phyloP scores from a whole-genome alignment of 1,284 basidiomycete species.

The Malassezia obtusa region DNA sequence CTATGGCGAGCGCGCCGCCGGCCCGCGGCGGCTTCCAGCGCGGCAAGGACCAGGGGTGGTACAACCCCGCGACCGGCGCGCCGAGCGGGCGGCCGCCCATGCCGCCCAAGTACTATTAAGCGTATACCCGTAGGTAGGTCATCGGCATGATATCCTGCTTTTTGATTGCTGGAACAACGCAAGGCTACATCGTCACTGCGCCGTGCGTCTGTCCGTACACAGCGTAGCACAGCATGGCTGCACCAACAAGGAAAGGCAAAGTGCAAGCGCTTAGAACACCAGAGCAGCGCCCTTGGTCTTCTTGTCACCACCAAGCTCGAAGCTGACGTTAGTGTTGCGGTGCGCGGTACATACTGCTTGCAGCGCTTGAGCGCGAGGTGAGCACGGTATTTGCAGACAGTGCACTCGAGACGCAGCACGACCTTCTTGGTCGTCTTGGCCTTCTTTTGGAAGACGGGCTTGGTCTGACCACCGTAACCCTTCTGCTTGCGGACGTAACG shows the following conservation, averaged over 20 bases:
- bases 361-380: slow-evolving; percentile 83
- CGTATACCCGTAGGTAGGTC: neutral
- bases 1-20: neutral
- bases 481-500: slow-evolving; percentile 96
- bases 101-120: slow-evolving; percentile 2
- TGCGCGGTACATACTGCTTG: slow-evolving; percentile 62
- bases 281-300: slow-evolving; percentile 96
- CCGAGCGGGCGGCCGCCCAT: neutral
- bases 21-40: neutral
- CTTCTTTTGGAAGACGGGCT: slow-evolving; percentile 99
- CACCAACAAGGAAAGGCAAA: neutral
- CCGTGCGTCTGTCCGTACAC: neutral
- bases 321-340: slow-evolving; percentile 53
- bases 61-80: slow-evolving; percentile 7
- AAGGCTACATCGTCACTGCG: slow-evolving; percentile 4
- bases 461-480: slow-evolving; percentile 99
- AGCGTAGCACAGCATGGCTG: neutral
- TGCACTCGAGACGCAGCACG: slow-evolving; percentile 93
- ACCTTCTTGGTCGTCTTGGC: slow-evolving; percentile 88
- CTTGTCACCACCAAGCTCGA: slow-evolving; percentile 99
- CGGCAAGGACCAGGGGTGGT: slow-evolving; percentile 14
- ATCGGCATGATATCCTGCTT: slow-evolving; percentile 15
- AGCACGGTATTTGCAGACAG: slow-evolving; percentile 82
- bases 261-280: slow-evolving; percentile 55
- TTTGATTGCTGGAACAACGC: slow-evolving; percentile 12